Evolutionary conservation across 148 eudicot species (phyloP).

Genomic region (Selenicereus undatus): DNA sequence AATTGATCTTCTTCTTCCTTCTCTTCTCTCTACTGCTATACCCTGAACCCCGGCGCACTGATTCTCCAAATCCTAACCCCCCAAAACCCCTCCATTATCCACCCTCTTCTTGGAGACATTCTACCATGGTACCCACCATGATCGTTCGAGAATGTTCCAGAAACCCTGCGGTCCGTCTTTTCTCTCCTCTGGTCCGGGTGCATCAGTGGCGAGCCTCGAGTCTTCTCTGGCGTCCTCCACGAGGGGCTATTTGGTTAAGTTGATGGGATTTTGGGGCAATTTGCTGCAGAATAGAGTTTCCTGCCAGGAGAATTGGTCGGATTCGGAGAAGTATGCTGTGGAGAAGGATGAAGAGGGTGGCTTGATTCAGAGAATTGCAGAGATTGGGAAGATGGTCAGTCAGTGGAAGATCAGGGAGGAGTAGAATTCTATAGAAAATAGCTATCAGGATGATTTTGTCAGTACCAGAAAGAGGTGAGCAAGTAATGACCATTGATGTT

Average conservation of each 20-base stretch:
- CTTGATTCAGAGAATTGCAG: constrained; percentile 5
- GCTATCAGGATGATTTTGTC: constrained; percentile 31
- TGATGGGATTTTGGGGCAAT: constrained; percentile 3
- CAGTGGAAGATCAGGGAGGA: constrained; percentile 32
- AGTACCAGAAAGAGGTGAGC: constrained; percentile 62
- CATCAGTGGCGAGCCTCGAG: constrained; percentile 86
- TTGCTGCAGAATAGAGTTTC: constrained; percentile 12
- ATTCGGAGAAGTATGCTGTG: neutral
- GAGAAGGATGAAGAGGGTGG: constrained; percentile 24
- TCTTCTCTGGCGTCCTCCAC: constrained; percentile 84
- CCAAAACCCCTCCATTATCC: neutral
- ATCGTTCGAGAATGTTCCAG: constrained; percentile 33
- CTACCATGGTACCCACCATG: constrained; percentile 19
- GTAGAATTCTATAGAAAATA: constrained; percentile 8
- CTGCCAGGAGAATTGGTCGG: neutral
- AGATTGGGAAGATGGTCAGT: constrained; percentile 35
- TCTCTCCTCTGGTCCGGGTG: constrained; percentile 41
- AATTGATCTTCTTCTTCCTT: too few species aligned
- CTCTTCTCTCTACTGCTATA: neutral
- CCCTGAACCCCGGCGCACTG: constrained; percentile 14
- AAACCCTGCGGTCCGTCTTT: constrained; percentile 17
- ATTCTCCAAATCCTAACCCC: too few species aligned
- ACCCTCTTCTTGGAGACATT: neutral
- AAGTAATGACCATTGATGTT: neutral
- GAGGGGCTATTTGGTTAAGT: constrained; percentile 48